These are phyloP conservation scores for Zalerion maritima DNA, from an alignment of 495 filamentous ascomycete species.

Conservation along the genomic window DNA sequence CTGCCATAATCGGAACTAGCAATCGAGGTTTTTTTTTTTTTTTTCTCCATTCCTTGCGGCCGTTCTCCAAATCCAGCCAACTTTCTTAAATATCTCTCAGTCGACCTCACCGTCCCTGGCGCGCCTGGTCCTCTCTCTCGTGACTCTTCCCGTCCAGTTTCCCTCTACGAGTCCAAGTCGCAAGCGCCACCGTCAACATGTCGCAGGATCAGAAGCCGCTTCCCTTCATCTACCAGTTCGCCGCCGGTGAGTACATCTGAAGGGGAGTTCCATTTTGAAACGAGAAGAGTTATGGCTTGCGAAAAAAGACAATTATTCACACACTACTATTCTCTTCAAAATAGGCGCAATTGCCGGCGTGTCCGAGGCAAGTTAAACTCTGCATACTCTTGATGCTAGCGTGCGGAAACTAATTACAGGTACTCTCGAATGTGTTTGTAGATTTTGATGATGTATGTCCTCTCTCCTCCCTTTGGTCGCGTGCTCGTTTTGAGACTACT, in stretches of 20 bases:
- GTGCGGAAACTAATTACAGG: no score
- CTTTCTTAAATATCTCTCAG: no score
- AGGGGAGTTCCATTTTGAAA: neutral
- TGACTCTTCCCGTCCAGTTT: no score
- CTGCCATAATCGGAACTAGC: no score
- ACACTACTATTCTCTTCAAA: constrained; percentile 5
- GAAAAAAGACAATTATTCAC: neutral
- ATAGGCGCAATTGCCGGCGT: constrained; percentile 82
- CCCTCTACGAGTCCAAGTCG: no score
- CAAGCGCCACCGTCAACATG: constrained; percentile 45
- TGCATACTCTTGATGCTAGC: no score
- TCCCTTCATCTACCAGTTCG: constrained; percentile 76
- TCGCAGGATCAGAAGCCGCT: constrained; percentile 50
- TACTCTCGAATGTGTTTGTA: constrained; percentile 27
- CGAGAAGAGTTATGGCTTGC: constrained; percentile 7
- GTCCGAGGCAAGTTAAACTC: constrained; percentile 53
- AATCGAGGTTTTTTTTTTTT: no score
- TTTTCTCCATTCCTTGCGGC: no score
- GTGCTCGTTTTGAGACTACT: constrained; percentile 4
- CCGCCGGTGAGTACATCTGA: constrained; percentile 41
- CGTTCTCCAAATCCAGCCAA: no score
- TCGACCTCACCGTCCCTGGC: no score
- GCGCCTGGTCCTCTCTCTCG: no score
- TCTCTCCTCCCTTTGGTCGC: constrained; percentile 7
- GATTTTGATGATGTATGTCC: constrained; percentile 72